Evolutionary conservation across 176 grass and related monocot species (phyloP).

Genomic region (Triticum monococcum): DNA sequence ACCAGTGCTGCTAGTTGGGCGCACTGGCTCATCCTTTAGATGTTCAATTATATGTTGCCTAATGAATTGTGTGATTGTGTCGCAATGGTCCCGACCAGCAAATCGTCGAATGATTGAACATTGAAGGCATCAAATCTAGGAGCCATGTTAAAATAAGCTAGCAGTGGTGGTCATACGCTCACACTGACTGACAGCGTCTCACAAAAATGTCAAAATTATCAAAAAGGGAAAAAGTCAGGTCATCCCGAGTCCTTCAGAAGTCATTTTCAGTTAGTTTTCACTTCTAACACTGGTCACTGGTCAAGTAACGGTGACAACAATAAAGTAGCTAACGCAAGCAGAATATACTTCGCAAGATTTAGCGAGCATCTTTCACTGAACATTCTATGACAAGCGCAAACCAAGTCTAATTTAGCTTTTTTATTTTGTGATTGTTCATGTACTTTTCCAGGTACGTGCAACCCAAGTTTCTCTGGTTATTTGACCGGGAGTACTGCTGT

Average conservation of each 20-base stretch:
- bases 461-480: background rate
- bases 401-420: background rate
- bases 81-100: background rate
- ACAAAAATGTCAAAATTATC: background rate
- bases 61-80: background rate
- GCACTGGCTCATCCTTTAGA: too few species aligned
- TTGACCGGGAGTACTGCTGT: background rate
- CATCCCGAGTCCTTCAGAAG: background rate
- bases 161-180: background rate
- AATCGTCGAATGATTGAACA: background rate
- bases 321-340: background rate
- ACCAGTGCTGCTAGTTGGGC: too few species aligned
- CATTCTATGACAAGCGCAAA: constrained; percentile 4
- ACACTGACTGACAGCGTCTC: background rate
- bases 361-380: background rate
- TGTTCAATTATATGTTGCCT: too few species aligned
- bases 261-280: background rate
- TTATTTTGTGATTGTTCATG: background rate
- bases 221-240: background rate
- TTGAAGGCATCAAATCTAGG: background rate
- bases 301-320: background rate
- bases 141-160: background rate
- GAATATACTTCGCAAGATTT: background rate
- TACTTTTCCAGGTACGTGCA: constrained; percentile 11
- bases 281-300: background rate